phyloP scores from a whole-genome alignment of 768 basidiomycete species.

The Auricularia heimuer region DNA sequence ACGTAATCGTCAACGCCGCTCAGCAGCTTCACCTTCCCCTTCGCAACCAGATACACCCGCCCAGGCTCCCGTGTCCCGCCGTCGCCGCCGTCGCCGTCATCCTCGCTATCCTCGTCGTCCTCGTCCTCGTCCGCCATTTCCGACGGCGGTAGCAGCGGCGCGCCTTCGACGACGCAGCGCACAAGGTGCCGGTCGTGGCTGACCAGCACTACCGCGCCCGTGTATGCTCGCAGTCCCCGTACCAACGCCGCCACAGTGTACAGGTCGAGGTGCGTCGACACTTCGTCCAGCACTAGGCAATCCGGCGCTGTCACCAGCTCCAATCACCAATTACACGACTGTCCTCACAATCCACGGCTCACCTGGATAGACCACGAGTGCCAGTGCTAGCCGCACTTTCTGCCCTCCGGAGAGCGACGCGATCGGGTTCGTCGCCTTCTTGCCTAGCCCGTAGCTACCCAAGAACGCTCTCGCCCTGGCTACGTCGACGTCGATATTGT shows the following conservation, averaged over 20 bases:
- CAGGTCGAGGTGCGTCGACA: slow-evolving; percentile 60
- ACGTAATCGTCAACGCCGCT: slow-evolving; percentile 23
- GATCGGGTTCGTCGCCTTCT: slow-evolving; percentile 34
- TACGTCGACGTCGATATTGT: slow-evolving; percentile 21
- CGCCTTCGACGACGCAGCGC: slow-evolving; percentile 13
- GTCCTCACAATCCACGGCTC: not conserved
- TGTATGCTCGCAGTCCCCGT: slow-evolving; percentile 37
- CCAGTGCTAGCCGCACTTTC: slow-evolving; percentile 48
- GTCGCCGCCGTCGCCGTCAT: slow-evolving; percentile 12
- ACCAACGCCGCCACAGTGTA: slow-evolving; percentile 49
- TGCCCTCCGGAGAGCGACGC: slow-evolving; percentile 46
- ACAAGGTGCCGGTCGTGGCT: slow-evolving; percentile 46
- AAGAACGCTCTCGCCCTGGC: slow-evolving; percentile 31
- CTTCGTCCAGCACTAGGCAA: slow-evolving; percentile 43
- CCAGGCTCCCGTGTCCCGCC: slow-evolving; percentile 8
- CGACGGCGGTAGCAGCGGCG: not conserved
- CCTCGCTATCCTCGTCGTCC: slow-evolving; percentile 15
- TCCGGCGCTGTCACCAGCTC: slow-evolving; percentile 29
- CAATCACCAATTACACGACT: no score
- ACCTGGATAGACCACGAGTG: slow-evolving; percentile 37
- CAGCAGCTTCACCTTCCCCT: slow-evolving; percentile 17
- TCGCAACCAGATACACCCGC: slow-evolving; percentile 15
- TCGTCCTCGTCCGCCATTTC: slow-evolving; percentile 14
- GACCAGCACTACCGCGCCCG: slow-evolving; percentile 51
- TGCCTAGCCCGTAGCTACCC: slow-evolving; percentile 37